phyloP scores from a whole-genome alignment of 257 asterid genomes.

The Leonotis leonurus region DNA sequence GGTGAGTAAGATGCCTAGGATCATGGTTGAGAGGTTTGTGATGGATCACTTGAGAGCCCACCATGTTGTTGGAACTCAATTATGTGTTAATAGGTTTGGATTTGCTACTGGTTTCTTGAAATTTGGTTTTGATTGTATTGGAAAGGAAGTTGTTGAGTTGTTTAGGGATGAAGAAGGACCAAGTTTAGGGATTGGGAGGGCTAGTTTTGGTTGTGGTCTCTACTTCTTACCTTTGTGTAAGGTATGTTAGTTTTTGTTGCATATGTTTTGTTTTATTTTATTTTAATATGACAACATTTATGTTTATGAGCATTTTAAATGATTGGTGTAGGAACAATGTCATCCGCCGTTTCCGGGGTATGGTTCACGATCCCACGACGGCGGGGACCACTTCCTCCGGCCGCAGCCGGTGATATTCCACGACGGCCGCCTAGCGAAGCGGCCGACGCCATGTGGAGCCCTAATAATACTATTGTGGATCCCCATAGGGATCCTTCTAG shows the following conservation, averaged over 20 bases:
- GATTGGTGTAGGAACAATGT: conserved; percentile 42
- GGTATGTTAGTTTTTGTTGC: conserved; percentile 17
- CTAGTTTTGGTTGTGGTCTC: conserved; percentile 16
- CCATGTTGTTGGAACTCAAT: conserved; percentile 56
- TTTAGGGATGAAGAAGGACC: conserved; percentile 39
- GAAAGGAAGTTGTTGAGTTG: conserved; percentile 21
- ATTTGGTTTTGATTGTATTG: conserved; percentile 30
- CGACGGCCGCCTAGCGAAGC: conserved; percentile 74
- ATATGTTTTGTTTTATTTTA: background rate
- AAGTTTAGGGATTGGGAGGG: conserved; percentile 51
- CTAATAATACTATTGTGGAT: conserved; percentile 64
- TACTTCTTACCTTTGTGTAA: conserved; percentile 43
- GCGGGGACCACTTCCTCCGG: conserved; percentile 13
- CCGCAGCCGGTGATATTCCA: conserved; percentile 86
- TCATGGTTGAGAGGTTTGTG: conserved; percentile 79
- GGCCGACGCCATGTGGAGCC: conserved; percentile 68
- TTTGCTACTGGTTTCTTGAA: conserved; percentile 51
- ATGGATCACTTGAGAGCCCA: conserved; percentile 68
- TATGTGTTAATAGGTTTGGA: conserved; percentile 50
- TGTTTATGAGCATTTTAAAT: too few species aligned
- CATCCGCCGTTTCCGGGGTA: conserved; percentile 27
- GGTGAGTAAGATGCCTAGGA: conserved; percentile 60
- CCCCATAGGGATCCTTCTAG: conserved; percentile 60
- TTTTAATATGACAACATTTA: too few species aligned
- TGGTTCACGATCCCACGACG: background rate